Base-by-base conservation (phyloP, 768 basidiomycete genomes). In the Termitomyces bulborhizus region DNA sequence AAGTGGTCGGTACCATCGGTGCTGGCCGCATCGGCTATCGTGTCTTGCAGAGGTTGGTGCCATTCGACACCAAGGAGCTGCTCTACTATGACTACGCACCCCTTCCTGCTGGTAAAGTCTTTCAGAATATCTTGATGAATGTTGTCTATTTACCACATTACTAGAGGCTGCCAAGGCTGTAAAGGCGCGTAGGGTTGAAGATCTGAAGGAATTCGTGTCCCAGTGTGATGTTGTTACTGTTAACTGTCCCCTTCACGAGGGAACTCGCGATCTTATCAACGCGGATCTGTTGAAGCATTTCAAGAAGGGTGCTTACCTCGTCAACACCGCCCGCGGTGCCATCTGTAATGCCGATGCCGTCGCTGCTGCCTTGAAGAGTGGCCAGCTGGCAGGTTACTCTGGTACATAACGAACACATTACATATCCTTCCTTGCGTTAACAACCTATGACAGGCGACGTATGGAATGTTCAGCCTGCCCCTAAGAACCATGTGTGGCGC, bases 261-360 rank as follows among this genome's bases (percentile, higher is more conserved):
- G 84, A 27, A 93, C 93, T 40, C 76, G 76, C 42, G 88, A 87
- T 24, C 81, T 94, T 46, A 77, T 94, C 65, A 90, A 93, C 74
- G 77, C 80, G 40, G 90, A 93, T 39, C 83, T 92, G 40, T 76
- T 95, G 62, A 80, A 80, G 69, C 88, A 90, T 73, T 88, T 95
- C 81, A 96, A 96, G 80, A 86, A 88, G 68, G 93, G 91, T 47
- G 82, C 92, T 15, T 93, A 88, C 88, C 82, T 95, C 63, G 86
- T 96, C 66, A 96, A 96, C 81, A 93, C 91, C 29, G 90, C 91
- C 50, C 90, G 92, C 62, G 93, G 93, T 43, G 93, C 93, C 41
- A 93, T 96, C 64, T 92, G 89, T 67, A 85, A 91, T 71, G 84
- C 84, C 61, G 83, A 92, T 58, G 91, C 83, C 42, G 86, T 95